Conservation (phyloP, 371 early-diverging fungal genomes). For the Mortierella sp. region DNA sequence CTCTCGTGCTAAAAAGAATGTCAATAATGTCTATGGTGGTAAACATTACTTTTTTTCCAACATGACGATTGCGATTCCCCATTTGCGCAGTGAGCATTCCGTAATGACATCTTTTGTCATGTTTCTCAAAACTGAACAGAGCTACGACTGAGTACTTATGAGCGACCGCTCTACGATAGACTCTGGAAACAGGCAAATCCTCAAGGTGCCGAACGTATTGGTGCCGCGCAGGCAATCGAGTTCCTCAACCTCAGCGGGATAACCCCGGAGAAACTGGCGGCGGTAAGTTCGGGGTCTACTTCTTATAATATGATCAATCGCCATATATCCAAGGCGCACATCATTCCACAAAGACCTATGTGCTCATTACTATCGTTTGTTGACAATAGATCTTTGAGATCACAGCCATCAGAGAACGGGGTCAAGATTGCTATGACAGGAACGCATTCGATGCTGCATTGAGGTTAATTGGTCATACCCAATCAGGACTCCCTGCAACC, state of each 20-base stretch:
- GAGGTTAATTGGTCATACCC: neutral
- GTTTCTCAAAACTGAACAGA: neutral
- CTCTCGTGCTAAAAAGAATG: neutral
- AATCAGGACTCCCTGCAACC: neutral
- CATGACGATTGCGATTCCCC: too few species aligned
- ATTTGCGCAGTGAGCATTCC: neutral
- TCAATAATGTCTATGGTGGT: slow-evolving; percentile 2
- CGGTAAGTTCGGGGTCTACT: neutral
- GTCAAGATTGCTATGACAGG: neutral
- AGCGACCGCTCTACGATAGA: neutral
- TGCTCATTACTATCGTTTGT: neutral
- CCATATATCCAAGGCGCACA: too few species aligned
- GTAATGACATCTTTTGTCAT: neutral
- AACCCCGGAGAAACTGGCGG: neutral
- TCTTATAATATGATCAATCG: neutral
- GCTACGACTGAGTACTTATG: neutral
- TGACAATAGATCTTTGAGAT: neutral
- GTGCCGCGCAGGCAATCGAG: neutral
- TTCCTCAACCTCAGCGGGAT: neutral
- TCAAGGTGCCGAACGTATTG: neutral
- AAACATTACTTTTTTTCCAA: neutral
- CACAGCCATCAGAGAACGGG: neutral
- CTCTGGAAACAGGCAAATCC: slow-evolving; percentile 9
- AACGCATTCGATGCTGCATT: neutral
- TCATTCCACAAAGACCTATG: too few species aligned